These are phyloP conservation scores for Venturia effusa DNA, from an alignment of 2,329 filamentous ascomycete species.

Conservation along the genomic window DNA sequence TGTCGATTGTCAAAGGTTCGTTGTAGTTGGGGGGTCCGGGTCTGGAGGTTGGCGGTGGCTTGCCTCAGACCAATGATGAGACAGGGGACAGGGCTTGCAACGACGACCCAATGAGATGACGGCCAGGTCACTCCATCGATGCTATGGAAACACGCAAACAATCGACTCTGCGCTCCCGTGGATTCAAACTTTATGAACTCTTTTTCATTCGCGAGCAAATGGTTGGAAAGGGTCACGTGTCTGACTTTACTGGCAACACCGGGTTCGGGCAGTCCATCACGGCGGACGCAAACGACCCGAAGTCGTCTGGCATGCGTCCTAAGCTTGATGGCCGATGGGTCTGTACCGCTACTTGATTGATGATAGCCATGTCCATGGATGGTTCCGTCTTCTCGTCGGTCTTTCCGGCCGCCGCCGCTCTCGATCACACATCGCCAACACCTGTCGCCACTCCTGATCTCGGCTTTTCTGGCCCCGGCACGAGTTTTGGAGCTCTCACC, in stretches of 20 bases:
- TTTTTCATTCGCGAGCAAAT: no score
- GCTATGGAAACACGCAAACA: neutral
- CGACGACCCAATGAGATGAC: neutral
- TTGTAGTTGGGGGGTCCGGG: neutral
- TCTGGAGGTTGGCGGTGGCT: neutral
- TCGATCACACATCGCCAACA: conserved; percentile 32
- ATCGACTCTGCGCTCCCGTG: no score
- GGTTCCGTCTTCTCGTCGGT: conserved; percentile 30
- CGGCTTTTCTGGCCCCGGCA: conserved; percentile 27
- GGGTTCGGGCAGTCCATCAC: neutral
- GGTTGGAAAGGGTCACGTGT: no score
- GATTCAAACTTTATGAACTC: no score
- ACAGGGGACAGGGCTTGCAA: neutral
- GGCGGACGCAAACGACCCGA: neutral
- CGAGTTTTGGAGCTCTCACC: conserved; percentile 28
- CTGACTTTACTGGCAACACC: no score
- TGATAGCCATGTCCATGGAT: neutral
- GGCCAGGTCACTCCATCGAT: neutral
- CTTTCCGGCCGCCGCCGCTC: conserved; percentile 29
- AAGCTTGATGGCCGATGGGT: neutral
- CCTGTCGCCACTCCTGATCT: conserved; percentile 33
- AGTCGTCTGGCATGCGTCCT: neutral
- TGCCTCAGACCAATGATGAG: neutral
- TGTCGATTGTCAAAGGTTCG: neutral
- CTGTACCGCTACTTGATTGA: no score